Evolutionary conservation across 2,329 filamentous ascomycete genomes (phyloP).

Genomic region (Elsinoe arachidis): DNA sequence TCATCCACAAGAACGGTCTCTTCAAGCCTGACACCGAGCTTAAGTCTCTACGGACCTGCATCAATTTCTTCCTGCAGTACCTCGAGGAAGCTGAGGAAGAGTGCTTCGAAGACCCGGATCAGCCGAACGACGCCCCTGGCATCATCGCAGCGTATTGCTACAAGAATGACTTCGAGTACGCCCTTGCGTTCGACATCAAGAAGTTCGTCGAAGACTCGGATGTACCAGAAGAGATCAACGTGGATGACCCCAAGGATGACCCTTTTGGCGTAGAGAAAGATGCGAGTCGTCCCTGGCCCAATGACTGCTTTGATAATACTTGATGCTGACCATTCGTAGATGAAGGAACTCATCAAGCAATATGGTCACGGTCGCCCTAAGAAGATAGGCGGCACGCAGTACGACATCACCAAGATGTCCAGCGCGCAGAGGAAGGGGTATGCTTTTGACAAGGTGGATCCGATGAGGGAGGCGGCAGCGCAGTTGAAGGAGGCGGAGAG

Average conservation of each 20-base stretch:
- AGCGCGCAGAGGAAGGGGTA: background rate
- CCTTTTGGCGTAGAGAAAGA: background rate
- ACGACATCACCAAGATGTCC: background rate
- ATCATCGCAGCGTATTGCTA: background rate
- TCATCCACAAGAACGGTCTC: background rate
- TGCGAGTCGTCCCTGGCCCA: background rate
- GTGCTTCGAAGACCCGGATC: background rate
- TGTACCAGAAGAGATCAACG: background rate
- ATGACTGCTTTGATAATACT: background rate
- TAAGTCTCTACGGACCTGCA: background rate
- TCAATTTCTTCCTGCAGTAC: background rate
- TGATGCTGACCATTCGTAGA: background rate
- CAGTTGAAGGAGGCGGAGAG: background rate
- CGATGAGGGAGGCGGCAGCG: background rate
- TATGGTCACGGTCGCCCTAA: background rate
- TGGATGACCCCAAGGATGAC: background rate
- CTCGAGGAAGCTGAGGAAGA: background rate
- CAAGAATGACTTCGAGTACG: background rate
- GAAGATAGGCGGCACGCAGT: background rate
- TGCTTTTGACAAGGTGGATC: background rate
- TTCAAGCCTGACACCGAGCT: background rate
- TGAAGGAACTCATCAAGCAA: background rate
- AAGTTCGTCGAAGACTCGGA: background rate
- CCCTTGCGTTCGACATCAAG: background rate
- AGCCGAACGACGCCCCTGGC: background rate